Evolutionary conservation across 2,329 filamentous ascomycete genomes (phyloP), one percentile per base, ranked within the genome.

Genomic region (Pseudopithomyces maydicus): DNA sequence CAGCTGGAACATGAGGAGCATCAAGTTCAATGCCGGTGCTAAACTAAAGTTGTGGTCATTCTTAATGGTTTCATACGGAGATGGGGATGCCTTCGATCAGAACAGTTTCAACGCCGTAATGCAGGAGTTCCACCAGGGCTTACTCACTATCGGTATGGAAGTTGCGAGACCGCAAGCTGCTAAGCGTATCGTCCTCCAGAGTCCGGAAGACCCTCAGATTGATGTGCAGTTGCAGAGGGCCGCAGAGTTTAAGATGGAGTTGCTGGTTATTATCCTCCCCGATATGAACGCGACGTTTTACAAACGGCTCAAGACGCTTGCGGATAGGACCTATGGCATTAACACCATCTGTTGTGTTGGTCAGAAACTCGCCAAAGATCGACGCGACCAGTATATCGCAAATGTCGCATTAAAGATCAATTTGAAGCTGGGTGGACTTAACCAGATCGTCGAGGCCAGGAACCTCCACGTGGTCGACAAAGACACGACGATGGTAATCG

Each of bases 401-500:
- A 76, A 78, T 26, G 62, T 79, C 8, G 77, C 72, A 1, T 47
- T 97, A 45, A 97, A 97, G 59, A 63, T 68, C 54, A 73, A 73
- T 41, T 41, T 72, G 1, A 72, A 73, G 56, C 54, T 68, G 0
- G 68, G 66, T 1, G 76, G 68, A 8, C 83, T 91, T 74, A 97
- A 97, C 66, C 78, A 69, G 67, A 74, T 76, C 19, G 77, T 96
- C 0, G 74, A 76, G 4, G 61, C 74, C 12, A 64, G 78, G 0
- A 83, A 88, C 14, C 77, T 88, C 1, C 82, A 81, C 0, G 78
- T 91, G 0, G 56, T 69, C 15, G 80, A 87, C 19, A 42, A 61
- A 3, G 85, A 85, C 2, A 88, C 88, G 65, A 95, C 92, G 0
- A 96, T 97, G 90, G 79, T 97, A 0, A 84, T 95, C 3, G 92